Percentiles rank a stretch among this genome's conserved stretches.
phyloP scores from a whole-genome alignment of 148 eudicot species.

The Chenopodium quinoa region DNA sequence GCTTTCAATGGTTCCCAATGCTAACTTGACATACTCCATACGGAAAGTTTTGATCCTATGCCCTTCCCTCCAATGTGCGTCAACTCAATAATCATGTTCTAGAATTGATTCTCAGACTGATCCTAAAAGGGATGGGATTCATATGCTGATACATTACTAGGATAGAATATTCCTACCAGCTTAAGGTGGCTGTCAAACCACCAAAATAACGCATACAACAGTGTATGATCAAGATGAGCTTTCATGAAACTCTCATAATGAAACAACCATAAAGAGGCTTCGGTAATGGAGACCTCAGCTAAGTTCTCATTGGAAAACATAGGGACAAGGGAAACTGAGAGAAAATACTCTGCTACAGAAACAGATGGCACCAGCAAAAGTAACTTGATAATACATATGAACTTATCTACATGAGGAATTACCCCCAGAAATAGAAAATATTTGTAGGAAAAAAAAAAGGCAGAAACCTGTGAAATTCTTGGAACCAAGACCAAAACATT shows the following conservation, averaged over 20 bases:
- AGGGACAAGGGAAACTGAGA: neutral
- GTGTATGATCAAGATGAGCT: neutral
- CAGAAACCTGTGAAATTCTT: conserved; percentile 23
- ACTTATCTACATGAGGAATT: neutral
- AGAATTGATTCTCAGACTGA: neutral
- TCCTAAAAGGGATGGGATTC: neutral
- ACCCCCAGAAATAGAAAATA: neutral
- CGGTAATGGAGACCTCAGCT: neutral
- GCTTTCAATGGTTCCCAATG: too few species aligned
- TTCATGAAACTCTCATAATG: neutral
- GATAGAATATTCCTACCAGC: neutral
- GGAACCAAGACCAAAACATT: conserved; percentile 15
- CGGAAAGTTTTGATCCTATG: neutral
- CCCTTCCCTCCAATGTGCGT: neutral
- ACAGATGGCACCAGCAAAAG: neutral
- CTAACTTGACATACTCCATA: too few species aligned
- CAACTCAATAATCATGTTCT: neutral
- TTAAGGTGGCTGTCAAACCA: neutral
- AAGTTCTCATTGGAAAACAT: neutral
- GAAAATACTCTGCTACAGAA: neutral
- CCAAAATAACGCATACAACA: neutral
- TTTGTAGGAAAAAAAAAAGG: conserved; percentile 2
- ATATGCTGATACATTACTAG: neutral
- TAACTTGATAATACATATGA: conserved; percentile 1
- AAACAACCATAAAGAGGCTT: neutral